Conservation (phyloP, 2,329 filamentous ascomycete genomes). For the Gliomastix tumulicola region DNA sequence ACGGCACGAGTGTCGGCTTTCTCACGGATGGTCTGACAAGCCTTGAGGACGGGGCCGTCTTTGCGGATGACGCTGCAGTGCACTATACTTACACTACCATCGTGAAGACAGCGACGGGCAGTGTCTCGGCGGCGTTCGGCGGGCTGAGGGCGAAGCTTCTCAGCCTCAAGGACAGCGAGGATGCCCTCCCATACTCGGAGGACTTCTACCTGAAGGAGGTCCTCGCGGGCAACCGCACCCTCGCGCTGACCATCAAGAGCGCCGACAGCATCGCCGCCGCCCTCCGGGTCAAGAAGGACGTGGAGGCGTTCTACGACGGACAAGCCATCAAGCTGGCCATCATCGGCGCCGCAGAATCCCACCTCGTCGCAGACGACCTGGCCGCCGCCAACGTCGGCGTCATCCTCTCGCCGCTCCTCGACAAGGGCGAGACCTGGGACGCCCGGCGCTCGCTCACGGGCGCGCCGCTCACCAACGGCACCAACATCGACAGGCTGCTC, state of each 20-base stretch:
- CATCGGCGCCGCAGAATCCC: constrained; percentile 56
- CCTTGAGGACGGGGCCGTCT: constrained; percentile 42
- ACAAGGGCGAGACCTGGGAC: constrained; percentile 51
- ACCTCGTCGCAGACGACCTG: constrained; percentile 51
- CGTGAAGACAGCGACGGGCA: constrained; percentile 33
- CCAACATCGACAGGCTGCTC: constrained; percentile 48
- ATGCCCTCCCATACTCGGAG: constrained; percentile 31
- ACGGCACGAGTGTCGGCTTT: constrained; percentile 54
- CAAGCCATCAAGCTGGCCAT: constrained; percentile 43
- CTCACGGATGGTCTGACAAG: constrained; percentile 38
- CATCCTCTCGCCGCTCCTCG: constrained; percentile 52
- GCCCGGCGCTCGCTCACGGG: constrained; percentile 55
- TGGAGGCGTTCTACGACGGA: constrained; percentile 30
- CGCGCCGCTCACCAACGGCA: constrained; percentile 60
- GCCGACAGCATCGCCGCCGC: constrained; percentile 56
- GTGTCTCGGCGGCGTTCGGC: constrained; percentile 47
- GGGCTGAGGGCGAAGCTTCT: constrained; percentile 46
- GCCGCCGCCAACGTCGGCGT: constrained; percentile 50
- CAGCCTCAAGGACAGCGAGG: constrained; percentile 32
- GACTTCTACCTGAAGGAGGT: constrained; percentile 45
- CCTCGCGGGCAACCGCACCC: constrained; percentile 41
- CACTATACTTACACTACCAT: constrained; percentile 49
- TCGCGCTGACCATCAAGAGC: constrained; percentile 53
- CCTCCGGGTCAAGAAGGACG: constrained; percentile 48
- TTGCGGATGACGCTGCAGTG: constrained; percentile 44